phyloP scores from a whole-genome alignment of 768 basidiomycete genomes.

The Trichaptum fuscoviolaceum region DNA sequence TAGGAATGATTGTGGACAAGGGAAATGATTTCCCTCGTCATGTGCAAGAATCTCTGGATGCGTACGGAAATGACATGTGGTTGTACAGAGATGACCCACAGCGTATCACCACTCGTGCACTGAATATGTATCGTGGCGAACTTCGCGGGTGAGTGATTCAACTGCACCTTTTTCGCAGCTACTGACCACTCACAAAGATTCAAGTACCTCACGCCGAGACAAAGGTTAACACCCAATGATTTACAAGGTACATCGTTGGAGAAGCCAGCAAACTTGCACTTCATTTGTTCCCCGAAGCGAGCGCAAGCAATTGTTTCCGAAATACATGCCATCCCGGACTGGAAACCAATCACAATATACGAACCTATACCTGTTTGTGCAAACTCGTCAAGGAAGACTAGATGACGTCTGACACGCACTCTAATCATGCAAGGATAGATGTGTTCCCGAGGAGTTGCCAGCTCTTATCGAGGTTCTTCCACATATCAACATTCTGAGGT shows the following conservation, averaged over 20 bases:
- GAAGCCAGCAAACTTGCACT: constrained; percentile 58
- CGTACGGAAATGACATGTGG: constrained; percentile 76
- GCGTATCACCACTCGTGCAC: constrained; percentile 59
- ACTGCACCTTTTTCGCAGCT: not conserved
- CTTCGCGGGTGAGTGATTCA: constrained; percentile 49
- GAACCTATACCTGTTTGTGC: constrained; percentile 80
- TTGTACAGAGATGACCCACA: constrained; percentile 56
- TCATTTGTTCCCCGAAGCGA: constrained; percentile 78
- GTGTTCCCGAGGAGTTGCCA: constrained; percentile 74
- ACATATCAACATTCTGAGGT: constrained; percentile 67
- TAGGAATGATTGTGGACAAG: constrained; percentile 84
- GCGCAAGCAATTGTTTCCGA: constrained; percentile 65
- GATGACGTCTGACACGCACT: constrained; percentile 9
- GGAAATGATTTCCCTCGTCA: constrained; percentile 68
- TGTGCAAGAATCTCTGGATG: constrained; percentile 49
- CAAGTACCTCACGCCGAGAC: constrained; percentile 67
- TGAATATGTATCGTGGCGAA: constrained; percentile 74
- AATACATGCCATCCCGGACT: constrained; percentile 43
- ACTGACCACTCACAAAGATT: constrained; percentile 45
- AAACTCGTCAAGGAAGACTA: not conserved
- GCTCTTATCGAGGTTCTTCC: constrained; percentile 55
- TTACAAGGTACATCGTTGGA: constrained; percentile 48
- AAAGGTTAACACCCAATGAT: constrained; percentile 69
- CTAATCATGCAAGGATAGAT: constrained; percentile 52
- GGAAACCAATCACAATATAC: constrained; percentile 68